These are phyloP conservation scores for Mycena crocata DNA, from an alignment of 768 basidiomycete genomes.

Conservation along the genomic window DNA sequence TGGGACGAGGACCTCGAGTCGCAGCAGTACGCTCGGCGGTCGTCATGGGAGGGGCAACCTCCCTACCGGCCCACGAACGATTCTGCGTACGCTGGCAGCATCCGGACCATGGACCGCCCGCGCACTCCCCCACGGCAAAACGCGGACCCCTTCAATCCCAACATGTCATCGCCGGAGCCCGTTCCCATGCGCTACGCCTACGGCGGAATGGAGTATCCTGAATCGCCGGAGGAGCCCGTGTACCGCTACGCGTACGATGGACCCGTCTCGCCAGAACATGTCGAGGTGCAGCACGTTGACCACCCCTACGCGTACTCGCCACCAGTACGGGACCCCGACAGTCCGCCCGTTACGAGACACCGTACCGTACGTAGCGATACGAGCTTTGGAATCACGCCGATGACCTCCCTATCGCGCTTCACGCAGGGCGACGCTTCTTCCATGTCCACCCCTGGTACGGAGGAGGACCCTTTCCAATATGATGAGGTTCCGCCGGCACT, in stretches of 20 bases:
- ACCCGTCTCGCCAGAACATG: slow-evolving; percentile 18
- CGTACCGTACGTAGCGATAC: slow-evolving; percentile 25
- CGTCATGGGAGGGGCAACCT: background rate
- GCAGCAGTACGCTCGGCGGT: slow-evolving; percentile 9
- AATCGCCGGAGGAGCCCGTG: slow-evolving; percentile 26
- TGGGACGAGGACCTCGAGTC: slow-evolving; percentile 23
- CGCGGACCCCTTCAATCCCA: background rate
- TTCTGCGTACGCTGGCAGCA: slow-evolving; percentile 3
- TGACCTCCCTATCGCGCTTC: slow-evolving; percentile 13
- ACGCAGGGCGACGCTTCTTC: background rate
- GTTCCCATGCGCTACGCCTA: slow-evolving; percentile 14
- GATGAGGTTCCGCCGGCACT: slow-evolving; percentile 17
- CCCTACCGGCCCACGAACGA: background rate
- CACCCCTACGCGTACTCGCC: slow-evolving; percentile 20
- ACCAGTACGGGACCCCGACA: background rate
- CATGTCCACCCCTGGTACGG: slow-evolving; percentile 21
- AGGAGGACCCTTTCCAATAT: slow-evolving; percentile 27
- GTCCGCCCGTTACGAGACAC: slow-evolving; percentile 6
- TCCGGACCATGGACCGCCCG: background rate
- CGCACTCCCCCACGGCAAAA: background rate
- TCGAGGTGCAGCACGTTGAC: background rate
- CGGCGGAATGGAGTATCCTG: slow-evolving; percentile 25
- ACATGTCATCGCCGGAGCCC: background rate
- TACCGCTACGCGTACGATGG: slow-evolving; percentile 32
- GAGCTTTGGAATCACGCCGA: slow-evolving; percentile 25